Evolutionary conservation across 2,329 filamentous ascomycete species (phyloP).

Genomic region (Leptographium lundbergii): DNA sequence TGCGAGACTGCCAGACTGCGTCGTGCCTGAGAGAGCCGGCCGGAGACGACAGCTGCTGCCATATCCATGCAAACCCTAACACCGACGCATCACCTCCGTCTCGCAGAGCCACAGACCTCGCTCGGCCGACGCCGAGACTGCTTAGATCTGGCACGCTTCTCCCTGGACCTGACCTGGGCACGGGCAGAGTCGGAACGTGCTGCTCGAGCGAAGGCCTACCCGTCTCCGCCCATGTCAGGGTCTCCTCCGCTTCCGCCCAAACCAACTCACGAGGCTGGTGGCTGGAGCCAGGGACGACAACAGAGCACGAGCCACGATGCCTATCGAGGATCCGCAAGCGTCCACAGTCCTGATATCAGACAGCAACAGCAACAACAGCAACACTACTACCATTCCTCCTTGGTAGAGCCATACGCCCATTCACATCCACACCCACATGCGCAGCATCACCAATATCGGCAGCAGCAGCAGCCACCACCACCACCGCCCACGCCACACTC

Average conservation of each 20-base stretch:
- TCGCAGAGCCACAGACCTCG: constrained; percentile 30
- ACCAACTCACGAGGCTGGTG: constrained; percentile 42
- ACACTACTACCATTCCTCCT: neutral
- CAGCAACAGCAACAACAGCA: constrained; percentile 10
- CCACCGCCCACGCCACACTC: neutral
- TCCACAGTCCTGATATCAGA: constrained; percentile 23
- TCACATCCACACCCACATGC: neutral
- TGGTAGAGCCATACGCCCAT: neutral
- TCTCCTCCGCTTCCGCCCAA: constrained; percentile 50
- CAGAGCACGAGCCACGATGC: constrained; percentile 34
- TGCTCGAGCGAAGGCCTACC: constrained; percentile 48
- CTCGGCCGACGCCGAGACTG: constrained; percentile 48
- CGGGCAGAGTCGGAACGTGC: constrained; percentile 40
- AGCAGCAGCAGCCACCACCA: neutral
- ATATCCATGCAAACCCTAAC: constrained; percentile 43
- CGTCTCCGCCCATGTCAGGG: constrained; percentile 64
- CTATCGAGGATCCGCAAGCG: constrained; percentile 27
- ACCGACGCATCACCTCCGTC: constrained; percentile 16
- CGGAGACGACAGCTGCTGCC: constrained; percentile 8
- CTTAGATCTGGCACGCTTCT: constrained; percentile 40
- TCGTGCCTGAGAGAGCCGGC: neutral
- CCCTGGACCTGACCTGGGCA: constrained; percentile 42
- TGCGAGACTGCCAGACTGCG: neutral
- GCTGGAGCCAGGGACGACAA: constrained; percentile 38
- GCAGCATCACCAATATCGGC: neutral